Base-by-base conservation (phyloP, 2,329 filamentous ascomycete species). In the Hysterium pulicare region DNA sequence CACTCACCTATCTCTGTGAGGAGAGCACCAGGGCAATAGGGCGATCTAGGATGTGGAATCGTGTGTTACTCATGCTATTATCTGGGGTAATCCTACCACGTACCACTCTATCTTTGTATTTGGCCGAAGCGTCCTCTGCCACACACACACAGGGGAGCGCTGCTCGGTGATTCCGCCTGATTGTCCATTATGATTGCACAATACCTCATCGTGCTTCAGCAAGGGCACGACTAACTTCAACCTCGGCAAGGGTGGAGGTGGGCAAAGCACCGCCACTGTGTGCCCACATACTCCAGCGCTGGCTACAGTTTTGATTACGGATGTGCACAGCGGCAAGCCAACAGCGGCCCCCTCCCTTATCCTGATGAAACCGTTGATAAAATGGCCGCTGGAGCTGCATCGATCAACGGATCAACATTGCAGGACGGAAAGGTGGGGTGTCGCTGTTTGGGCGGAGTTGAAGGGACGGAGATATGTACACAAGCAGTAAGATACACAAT, bases 351-450 rank as follows among this genome's bases (percentile, higher is more conserved):
- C 24, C 7, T 28, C 24, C 13, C 24, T 28, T 28, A 28, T 28
- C 24, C 24, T 13, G 24, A 13, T 13, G 8, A 28, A n/a, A n/a
- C n/a, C n/a, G n/a, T n/a, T n/a, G n/a, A n/a, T n/a, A n/a, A 7
- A 13, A 28, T 13, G 24, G 13, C 24, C 8, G 13, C 8, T 28
- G 24, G 13, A 28, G 24, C 13, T 36, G 36, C 36, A 38, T 21
- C 22, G 36, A 38, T 38, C 36, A 38, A 28, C 36, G n/a, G 36
- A 38, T 38, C 36, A 38, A 16, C 36, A 28, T 30, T 38, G 24
- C 24, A 30, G 36, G 21, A 17, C 36, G 36, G 23, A 26, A 15
- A 21, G 19, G 33, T 36, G 33, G 33, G 33, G 15, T 11, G 15
- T n/a, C n/a, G n/a, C n/a, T n/a, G n/a, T n/a, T 8, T 8, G n/a